Evolutionary conservation across 2,329 filamentous ascomycete genomes (phyloP), one percentile per base, ranked within the genome.

Genomic region (Cordyceps fumosorosea): DNA sequence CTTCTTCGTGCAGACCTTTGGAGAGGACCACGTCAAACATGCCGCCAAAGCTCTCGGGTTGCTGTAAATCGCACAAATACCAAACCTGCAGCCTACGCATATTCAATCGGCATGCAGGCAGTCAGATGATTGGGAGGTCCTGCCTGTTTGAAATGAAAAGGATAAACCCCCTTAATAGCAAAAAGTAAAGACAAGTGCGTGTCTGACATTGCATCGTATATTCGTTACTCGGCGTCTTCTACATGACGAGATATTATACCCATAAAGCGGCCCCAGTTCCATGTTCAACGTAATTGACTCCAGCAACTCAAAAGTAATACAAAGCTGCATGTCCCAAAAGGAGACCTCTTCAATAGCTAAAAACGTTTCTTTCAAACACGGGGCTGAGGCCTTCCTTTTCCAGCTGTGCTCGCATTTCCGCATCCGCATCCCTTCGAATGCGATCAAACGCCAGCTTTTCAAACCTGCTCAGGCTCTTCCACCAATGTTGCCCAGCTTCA

Each of bases 401-500:
- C 45, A 77, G 69, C 71, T 76, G 79, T 34, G 69, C 73, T 62
- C 73, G 78, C 73, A 75, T 74, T 67, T 86, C 84, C 1, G 76
- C 75, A 56, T 87, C 84, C 8, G 77, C 75, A 67, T 86, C 91
- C 64, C 88, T 83, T 72, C 89, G 87, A 55, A 96, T 86, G 55
- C 93, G 84, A 67, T 89, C 87, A 70, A 89, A 96, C 3, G 90
- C 93, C 66, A 96, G 76, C 76, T 93, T 96, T 68, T 93, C 89
- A 71, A 97, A 99, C 51, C 91, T 82, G 63, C 92, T 95, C 55
- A 99, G 78, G 34, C 86, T 85, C 66, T 83, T 86, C 91, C 93
- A 99, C 82, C 95, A 98, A 75, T 98, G 91, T 69, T 92, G 84
- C 1, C 95, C 95, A 11, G 92, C 95, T 70, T 96, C 89, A 75